phyloP scores from a whole-genome alignment of 139 green algal species.

The Chlorella sorokiniana region DNA sequence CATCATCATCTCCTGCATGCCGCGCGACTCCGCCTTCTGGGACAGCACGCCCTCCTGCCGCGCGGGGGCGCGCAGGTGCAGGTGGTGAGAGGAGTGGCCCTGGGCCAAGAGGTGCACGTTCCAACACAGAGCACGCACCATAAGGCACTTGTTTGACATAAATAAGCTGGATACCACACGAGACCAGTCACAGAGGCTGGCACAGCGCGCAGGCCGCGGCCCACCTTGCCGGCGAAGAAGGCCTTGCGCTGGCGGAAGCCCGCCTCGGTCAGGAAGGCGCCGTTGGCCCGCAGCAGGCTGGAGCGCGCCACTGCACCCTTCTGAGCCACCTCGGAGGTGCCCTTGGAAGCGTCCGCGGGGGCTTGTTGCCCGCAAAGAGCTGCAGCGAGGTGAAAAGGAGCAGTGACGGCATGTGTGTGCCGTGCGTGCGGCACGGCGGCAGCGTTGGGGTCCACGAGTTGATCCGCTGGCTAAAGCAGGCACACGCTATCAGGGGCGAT shows the following conservation, averaged over 20 bases:
- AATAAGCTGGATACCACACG: too few species aligned
- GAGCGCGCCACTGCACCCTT: slow-evolving; percentile 67
- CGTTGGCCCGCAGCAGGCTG: slow-evolving; percentile 54
- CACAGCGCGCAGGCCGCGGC: too few species aligned
- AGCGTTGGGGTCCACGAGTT: neutral
- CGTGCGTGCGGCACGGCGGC: neutral
- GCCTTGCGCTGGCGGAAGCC: slow-evolving; percentile 71
- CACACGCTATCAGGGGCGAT: neutral
- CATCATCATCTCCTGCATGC: slow-evolving; percentile 85
- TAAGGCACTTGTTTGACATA: too few species aligned
- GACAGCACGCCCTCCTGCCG: slow-evolving; percentile 74
- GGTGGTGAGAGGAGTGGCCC: neutral
- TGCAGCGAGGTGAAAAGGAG: neutral
- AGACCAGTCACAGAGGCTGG: too few species aligned
- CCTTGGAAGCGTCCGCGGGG: slow-evolving; percentile 33
- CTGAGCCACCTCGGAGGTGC: slow-evolving; percentile 55
- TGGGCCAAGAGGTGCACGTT: neutral
- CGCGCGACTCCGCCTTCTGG: slow-evolving; percentile 56
- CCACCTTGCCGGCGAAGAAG: slow-evolving; percentile 76
- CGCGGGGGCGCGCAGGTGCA: neutral
- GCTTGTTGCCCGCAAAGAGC: slow-evolving; percentile 9
- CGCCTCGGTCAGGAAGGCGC: slow-evolving; percentile 50
- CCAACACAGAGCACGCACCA: too few species aligned
- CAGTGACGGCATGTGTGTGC: neutral
- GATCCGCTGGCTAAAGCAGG: too few species aligned